Base-by-base conservation (phyloP, 352 stramenopile genomes). In the Phytophthora ramorum region DNA sequence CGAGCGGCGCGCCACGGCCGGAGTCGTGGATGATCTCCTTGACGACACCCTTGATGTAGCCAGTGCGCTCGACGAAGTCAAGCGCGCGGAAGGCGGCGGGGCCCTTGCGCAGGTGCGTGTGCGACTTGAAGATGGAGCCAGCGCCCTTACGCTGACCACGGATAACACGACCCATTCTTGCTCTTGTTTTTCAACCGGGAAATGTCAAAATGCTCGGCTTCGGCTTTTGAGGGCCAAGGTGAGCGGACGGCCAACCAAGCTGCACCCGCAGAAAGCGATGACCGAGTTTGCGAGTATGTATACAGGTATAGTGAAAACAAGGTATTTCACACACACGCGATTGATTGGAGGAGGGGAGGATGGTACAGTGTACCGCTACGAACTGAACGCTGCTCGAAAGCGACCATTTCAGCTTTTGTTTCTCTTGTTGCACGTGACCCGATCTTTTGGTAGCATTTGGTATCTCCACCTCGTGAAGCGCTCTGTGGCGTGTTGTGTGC, bases 21-120 rank as follows among this genome's bases (percentile, higher is more conserved):
- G 97, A 95, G 84, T 99, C 97, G 75, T 99, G 97, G 70, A 99
- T 85, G 84, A 99, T 99, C 75, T 99, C 97, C 85, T 99, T 99
- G 58, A 99, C 83, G 35, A 99, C 95, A 59, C 98, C 98, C 83
- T 98, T 98, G 86, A 99, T 94, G 93, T 99, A 99, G 53, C 98
- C 97, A 53, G 97, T 76, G 75, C 90, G 87, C 79, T 97, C 87
- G 13, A 98, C 91, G 78, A 98, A 99, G 90, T 95, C 87, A 16
- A 92, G 75, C 9, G 79, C 73, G 43, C 87, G 87, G 81, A 93
- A 93, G 57, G 73, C 75, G 22, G 85, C 85, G 4, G 78, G 70
- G 57, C 87, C 87, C 71, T 95, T 90, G 49, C 87, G 85, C 69
- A 88, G 78, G 75, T 89, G 75, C 58, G 78, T 92, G 79, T 95